Evolutionary conservation across 2,329 filamentous ascomycete genomes (phyloP), one percentile per base, ranked within the genome.

Genomic region (Pezizomycotina sp.): DNA sequence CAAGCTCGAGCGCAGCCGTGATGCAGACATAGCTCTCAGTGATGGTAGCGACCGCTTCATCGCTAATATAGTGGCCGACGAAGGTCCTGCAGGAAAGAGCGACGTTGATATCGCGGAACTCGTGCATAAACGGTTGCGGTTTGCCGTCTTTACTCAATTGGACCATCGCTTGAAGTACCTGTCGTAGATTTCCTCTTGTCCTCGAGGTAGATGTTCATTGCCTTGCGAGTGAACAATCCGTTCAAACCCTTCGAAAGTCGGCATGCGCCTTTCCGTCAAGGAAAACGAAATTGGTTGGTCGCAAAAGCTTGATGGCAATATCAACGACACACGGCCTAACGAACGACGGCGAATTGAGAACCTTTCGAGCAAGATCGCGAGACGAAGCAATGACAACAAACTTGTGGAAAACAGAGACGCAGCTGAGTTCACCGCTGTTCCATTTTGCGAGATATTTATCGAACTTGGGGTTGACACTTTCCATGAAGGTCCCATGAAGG

Each of bases 371-470:
- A 70, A 95, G 81, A 56, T 95, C 89, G 54, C 89, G 82, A 34
- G 77, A 83, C 12, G 84, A 91, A 21, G 84, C 86, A 56, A 98
- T 92, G 38, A 98, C 83, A 47, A 95, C 89, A 58, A 98, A 98
- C 82, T 95, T 98, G 72, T 98, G 89, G 65, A 98, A 98, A 53
- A 98, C 83, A 2, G 84, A 93, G 45, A 98, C 89, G 55, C 89
- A 98, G 66, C 84, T 93, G 50, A 98, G 66, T 30, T 80, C 76
- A 29, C 80, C 89, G 54, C 82, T 92, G 52, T 68, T 59, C 89
- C 89, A 98, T 66, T 95, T 93, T 43, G 68, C 75, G 57, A 84
- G 69, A 63, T 98, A 98, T 53, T 84, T 71, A 43, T 77, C 73
- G 57, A 93, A 95, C 54, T 86, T 81, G 39, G 89, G 89, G 58